Conservation (phyloP, 345 rosid genomes). For the Geranium brycei region DNA sequence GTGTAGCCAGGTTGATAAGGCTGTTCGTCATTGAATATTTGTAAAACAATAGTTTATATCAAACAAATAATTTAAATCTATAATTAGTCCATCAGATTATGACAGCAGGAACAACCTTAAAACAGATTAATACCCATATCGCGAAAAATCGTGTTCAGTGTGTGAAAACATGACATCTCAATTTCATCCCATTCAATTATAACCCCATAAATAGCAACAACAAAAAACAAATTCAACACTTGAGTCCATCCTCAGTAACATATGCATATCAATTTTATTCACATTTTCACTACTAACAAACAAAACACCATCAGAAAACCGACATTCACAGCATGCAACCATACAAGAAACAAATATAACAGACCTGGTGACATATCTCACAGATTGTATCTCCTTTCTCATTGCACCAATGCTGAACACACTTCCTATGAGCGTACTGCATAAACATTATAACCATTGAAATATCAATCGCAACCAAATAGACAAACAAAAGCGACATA, state of each 20-base stretch:
- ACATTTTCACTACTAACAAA: too few relatives aligned
- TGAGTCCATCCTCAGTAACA: too few relatives aligned
- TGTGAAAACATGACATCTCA: not conserved
- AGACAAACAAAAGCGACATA: constrained; percentile 1
- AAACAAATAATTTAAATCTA: not conserved
- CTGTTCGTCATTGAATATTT: constrained; percentile 24
- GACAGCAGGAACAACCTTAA: not conserved
- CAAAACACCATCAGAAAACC: not conserved
- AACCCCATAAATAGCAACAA: too few relatives aligned
- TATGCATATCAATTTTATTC: too few relatives aligned
- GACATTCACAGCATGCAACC: not conserved
- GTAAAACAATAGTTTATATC: not conserved
- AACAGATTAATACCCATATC: not conserved
- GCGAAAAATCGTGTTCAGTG: too few relatives aligned
- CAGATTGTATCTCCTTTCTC: constrained; percentile 85
- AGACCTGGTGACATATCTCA: constrained; percentile 92
- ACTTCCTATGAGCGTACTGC: constrained; percentile 84
- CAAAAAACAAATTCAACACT: too few relatives aligned
- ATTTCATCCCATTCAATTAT: not conserved
- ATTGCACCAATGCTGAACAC: constrained; percentile 94
- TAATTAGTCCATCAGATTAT: not conserved
- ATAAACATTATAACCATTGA: not conserved
- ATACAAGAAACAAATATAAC: not conserved
- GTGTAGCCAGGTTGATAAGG: constrained; percentile 77
- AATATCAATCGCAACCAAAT: not conserved